Percentiles rank a stretch among this genome's conserved stretches.
Conservation (phyloP, 495 filamentous ascomycete genomes). For the Xylaria palmicola region DNA sequence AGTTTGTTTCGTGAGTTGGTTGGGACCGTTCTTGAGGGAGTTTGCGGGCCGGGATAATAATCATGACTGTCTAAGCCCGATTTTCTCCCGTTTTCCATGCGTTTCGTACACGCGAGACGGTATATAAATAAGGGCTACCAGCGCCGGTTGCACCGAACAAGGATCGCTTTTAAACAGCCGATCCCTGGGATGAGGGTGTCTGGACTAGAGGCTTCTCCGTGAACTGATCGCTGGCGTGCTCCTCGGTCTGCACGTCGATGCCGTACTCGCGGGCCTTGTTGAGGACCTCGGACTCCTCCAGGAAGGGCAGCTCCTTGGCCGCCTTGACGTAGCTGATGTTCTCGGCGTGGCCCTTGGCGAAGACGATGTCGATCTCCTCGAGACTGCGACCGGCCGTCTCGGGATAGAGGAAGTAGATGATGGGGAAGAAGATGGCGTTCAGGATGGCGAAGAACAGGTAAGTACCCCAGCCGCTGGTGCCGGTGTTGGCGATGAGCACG, state of each 20-base stretch:
- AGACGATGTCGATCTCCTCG: slow-evolving; percentile 72
- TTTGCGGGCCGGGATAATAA: no score
- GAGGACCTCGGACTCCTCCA: slow-evolving; percentile 59
- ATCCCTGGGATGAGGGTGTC: not conserved
- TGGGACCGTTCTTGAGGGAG: no score
- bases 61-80: no score
- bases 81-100: no score
- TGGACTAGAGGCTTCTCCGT: not conserved
- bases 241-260: slow-evolving; percentile 30
- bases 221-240: slow-evolving; percentile 2
- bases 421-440: slow-evolving; percentile 63
- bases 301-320: slow-evolving; percentile 58
- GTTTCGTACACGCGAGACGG: not conserved
- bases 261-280: slow-evolving; percentile 58
- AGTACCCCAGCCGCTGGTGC: slow-evolving; percentile 59
- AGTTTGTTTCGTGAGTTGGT: no score
- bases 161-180: slow-evolving; percentile 1
- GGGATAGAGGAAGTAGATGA: slow-evolving; percentile 70
- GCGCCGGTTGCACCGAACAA: not conserved
- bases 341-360: slow-evolving; percentile 66
- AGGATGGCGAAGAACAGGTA: slow-evolving; percentile 68
- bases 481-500: slow-evolving; percentile 64
- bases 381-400: slow-evolving; percentile 69
- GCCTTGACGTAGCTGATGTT: slow-evolving; percentile 67
- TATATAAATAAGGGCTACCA: not conserved